phyloP scores from a whole-genome alignment of 2,329 filamentous ascomycete species.

The Aspergillus pseudoglaucus region DNA sequence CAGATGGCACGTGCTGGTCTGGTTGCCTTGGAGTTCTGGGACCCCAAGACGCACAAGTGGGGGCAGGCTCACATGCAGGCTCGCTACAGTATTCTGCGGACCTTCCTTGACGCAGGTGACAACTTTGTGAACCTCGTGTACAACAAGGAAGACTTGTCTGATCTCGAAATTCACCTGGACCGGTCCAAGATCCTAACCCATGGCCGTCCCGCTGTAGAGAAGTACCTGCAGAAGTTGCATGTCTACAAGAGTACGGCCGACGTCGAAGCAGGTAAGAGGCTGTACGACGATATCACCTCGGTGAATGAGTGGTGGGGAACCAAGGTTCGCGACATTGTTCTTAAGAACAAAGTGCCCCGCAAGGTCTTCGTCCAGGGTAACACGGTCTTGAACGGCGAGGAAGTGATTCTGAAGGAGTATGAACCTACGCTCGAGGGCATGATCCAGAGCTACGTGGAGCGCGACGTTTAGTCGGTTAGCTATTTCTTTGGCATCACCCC shows the following conservation, averaged over 20 bases:
- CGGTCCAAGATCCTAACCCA: conserved; percentile 77
- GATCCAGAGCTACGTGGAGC: conserved; percentile 72
- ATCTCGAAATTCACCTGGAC: conserved; percentile 76
- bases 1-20: conserved; percentile 93
- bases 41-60: conserved; percentile 85
- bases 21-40: conserved; percentile 86
- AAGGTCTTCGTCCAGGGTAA: conserved; percentile 90
- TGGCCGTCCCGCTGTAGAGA: conserved; percentile 75
- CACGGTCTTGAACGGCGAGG: conserved; percentile 63
- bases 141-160: conserved; percentile 66
- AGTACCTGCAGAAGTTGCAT: conserved; percentile 85
- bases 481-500: too few species aligned
- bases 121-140: conserved; percentile 80
- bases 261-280: conserved; percentile 64
- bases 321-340: conserved; percentile 61
- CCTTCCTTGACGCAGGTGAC: conserved; percentile 75
- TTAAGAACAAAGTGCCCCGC: conserved; percentile 54
- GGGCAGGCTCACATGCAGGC: conserved; percentile 89
- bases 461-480: conserved; percentile 29
- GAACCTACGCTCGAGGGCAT: conserved; percentile 73
- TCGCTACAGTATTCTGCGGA: conserved; percentile 72
- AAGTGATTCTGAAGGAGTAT: conserved; percentile 77
- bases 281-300: conserved; percentile 77
- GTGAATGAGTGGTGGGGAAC: conserved; percentile 81
- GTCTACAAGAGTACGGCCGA: conserved; percentile 90